Conservation (phyloP, 1,284 basidiomycete genomes). For the Fomitopsis pinicola region DNA sequence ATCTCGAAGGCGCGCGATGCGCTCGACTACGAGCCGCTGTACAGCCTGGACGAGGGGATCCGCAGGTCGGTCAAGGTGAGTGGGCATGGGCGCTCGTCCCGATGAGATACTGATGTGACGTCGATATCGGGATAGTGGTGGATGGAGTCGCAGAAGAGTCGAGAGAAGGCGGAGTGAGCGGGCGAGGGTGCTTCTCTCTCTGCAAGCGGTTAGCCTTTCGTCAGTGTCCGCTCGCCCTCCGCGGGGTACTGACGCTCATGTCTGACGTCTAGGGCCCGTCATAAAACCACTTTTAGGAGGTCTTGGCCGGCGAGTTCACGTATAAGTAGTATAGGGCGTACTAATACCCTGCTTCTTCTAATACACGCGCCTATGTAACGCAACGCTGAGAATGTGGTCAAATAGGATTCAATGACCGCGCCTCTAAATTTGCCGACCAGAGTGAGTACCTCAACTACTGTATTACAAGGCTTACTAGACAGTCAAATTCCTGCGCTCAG, state of each 20-base stretch:
- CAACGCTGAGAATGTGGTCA: too few species aligned
- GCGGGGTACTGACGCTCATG: background rate
- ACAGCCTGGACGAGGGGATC: conserved; percentile 4
- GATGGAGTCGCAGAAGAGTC: conserved; percentile 3
- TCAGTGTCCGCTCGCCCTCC: background rate
- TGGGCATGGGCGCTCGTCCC: background rate
- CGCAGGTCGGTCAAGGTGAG: conserved; percentile 3
- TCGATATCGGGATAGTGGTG: background rate
- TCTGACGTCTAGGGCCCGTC: background rate
- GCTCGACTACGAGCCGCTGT: conserved; percentile 5
- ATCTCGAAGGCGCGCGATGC: conserved; percentile 6
- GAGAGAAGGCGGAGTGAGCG: conserved; percentile 1
- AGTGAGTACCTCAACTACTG: too few species aligned
- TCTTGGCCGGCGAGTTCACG: background rate
- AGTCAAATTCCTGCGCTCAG: too few species aligned
- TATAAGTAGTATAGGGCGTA: background rate
- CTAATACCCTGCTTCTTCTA: background rate
- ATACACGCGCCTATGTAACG: background rate
- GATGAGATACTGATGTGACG: background rate
- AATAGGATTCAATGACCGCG: too few species aligned
- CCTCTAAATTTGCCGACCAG: too few species aligned
- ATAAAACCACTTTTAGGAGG: background rate
- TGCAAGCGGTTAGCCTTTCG: background rate
- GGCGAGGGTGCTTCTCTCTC: background rate
- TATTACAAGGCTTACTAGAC: too few species aligned